phyloP scores from a whole-genome alignment of 345 rosid species.

The Clarkia xantiana region DNA sequence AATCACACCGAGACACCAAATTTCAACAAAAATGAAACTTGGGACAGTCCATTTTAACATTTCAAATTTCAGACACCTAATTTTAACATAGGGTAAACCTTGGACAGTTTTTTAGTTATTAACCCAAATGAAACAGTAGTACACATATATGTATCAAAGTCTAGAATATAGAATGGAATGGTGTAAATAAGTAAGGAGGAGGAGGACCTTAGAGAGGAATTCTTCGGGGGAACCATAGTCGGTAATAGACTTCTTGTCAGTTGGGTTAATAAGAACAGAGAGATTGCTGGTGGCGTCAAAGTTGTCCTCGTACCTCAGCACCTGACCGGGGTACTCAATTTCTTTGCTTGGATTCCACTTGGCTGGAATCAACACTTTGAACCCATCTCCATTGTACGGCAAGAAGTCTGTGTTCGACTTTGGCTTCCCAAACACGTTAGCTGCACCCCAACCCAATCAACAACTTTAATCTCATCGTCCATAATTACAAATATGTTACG shows the following conservation, averaged over 20 bases:
- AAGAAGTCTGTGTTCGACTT: constrained; percentile 69
- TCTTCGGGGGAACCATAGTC: constrained; percentile 71
- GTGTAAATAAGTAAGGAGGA: not conserved
- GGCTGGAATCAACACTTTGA: constrained; percentile 56
- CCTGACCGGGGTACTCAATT: constrained; percentile 81
- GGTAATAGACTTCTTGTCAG: constrained; percentile 75
- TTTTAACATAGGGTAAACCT: too few species aligned
- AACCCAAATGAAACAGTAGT: too few species aligned
- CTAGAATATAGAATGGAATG: not conserved
- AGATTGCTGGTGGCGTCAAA: constrained; percentile 54
- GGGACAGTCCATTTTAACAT: too few species aligned
- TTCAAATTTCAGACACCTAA: too few species aligned
- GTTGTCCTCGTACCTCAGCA: constrained; percentile 82
- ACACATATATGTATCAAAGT: too few species aligned
- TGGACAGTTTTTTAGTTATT: too few species aligned
- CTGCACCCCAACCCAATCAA: constrained; percentile 37
- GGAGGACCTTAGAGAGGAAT: constrained; percentile 19
- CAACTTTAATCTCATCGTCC: not conserved
- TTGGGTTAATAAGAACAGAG: constrained; percentile 54
- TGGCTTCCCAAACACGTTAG: constrained; percentile 90
- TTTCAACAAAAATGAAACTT: too few species aligned
- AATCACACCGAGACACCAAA: too few species aligned
- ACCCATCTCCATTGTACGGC: constrained; percentile 58
- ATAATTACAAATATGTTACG: not conserved
- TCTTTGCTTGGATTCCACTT: constrained; percentile 97